Percentiles rank a stretch among this genome's conserved stretches.
These are phyloP conservation scores for Colletotrichum caudatum DNA, from an alignment of 2,329 filamentous ascomycete species.

Conservation along the genomic window DNA sequence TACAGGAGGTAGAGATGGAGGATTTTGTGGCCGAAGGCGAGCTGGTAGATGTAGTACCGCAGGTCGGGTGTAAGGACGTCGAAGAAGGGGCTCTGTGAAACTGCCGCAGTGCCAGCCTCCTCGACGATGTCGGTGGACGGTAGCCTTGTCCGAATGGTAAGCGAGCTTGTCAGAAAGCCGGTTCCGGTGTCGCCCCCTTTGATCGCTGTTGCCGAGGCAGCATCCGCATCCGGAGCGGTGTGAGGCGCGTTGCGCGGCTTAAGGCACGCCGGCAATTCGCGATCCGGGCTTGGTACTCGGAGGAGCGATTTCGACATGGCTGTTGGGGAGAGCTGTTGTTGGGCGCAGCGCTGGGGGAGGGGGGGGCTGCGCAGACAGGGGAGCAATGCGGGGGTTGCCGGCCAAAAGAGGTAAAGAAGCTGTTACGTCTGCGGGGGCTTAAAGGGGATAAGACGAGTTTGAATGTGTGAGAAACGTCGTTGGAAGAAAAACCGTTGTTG, in stretches of 20 bases:
- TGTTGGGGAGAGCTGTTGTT: conserved; percentile 2
- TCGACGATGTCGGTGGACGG: background rate
- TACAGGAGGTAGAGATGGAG: conserved; percentile 41
- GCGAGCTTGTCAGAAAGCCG: background rate
- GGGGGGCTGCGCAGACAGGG: background rate
- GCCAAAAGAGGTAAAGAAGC: background rate
- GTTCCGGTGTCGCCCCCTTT: background rate
- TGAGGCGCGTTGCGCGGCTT: conserved; percentile 31
- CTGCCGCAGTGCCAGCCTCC: background rate
- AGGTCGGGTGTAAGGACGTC: conserved; percentile 38
- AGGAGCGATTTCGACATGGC: conserved; percentile 26
- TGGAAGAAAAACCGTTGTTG: background rate
- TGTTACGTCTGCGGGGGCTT: background rate
- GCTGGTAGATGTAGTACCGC: conserved; percentile 41
- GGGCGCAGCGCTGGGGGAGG: background rate
- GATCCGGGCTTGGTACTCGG: conserved; percentile 22
- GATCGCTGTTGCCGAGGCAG: conserved; percentile 26
- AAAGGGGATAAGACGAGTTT: background rate
- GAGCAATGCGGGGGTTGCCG: background rate
- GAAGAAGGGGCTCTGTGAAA: conserved; percentile 33
- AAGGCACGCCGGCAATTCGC: conserved; percentile 9
- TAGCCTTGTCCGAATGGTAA: conserved; percentile 18
- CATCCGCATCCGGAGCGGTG: conserved; percentile 35
- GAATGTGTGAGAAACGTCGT: background rate
- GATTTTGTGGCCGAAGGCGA: conserved; percentile 37